Percentiles rank a stretch among this genome's conserved stretches.
Conservation (phyloP, 768 basidiomycete genomes). For the Paxillus ammoniavirescens region DNA sequence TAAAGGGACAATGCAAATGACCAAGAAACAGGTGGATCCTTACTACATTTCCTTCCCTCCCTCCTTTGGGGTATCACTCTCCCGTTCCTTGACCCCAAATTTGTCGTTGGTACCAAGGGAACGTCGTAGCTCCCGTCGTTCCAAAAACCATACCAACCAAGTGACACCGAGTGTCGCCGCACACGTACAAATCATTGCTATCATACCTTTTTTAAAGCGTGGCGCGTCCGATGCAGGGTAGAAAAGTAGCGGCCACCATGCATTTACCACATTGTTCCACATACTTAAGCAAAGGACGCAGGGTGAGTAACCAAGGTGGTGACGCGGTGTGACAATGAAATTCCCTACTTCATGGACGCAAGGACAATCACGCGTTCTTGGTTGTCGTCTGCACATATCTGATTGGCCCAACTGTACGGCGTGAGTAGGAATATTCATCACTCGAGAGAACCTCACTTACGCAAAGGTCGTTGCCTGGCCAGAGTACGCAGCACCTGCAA, state of each 20-base stretch:
- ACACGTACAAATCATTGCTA: slow-evolving; percentile 61
- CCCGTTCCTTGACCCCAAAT: background rate
- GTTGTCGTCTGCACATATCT: slow-evolving; percentile 68
- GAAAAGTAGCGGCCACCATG: slow-evolving; percentile 70
- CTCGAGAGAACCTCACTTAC: slow-evolving; percentile 32
- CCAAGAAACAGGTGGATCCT: no score
- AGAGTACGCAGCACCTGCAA: slow-evolving; percentile 66
- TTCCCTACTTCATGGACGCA: slow-evolving; percentile 68
- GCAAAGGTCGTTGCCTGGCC: slow-evolving; percentile 79
- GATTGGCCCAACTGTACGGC: slow-evolving; percentile 68
- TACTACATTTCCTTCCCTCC: background rate
- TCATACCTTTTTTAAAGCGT: slow-evolving; percentile 64
- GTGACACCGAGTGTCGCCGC: slow-evolving; percentile 56
- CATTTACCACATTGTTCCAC: slow-evolving; percentile 69
- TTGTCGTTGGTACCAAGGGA: background rate
- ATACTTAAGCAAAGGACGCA: slow-evolving; percentile 38
- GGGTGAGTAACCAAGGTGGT: background rate
- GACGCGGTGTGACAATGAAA: background rate
- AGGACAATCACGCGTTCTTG: slow-evolving; percentile 68
- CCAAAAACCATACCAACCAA: slow-evolving; percentile 55
- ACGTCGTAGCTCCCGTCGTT: slow-evolving; percentile 34
- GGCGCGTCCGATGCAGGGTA: slow-evolving; percentile 77
- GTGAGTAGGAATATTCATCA: background rate
- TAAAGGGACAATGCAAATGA: no score
- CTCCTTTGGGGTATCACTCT: background rate